Evolutionary conservation across 768 basidiomycete genomes (phyloP), one percentile per base, ranked within the genome.

Genomic region (Rhodocollybia butyracea): DNA sequence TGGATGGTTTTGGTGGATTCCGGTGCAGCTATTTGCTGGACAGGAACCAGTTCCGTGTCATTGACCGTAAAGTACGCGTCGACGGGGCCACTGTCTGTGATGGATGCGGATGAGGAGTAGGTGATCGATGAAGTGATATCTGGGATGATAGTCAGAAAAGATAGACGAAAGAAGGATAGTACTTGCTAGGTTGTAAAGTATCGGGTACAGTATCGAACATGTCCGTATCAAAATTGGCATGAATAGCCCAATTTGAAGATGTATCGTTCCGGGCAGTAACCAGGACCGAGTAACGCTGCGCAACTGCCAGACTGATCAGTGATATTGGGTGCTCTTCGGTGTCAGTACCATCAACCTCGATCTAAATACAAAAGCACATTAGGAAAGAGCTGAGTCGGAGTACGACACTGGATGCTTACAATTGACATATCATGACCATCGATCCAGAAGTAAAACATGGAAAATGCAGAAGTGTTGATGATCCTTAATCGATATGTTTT

Each of bases 251-350:
- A 75, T 99, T 97, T 21, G 81, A 74, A 2, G 80, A 73, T 0
- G 87, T 89, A 59, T 94, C 90, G 69, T 95, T 95, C 46, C 88
- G 83, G 10, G 96, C 95, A 11, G 87, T 88, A 51, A 99, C 91
- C 30, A 98, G 84, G 38, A 99, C 76, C 0, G 94, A 95, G 70
- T 96, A 97, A 19, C 96, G 85, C 69, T 98, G 96, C 0, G 94
- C 94, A 29, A 89, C 93, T 13, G 91, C 78, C 55, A 98, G 55
- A 40, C 83, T 79, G 47, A 98, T 63, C 34, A 88, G 68, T 65
- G 91, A 88, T 59, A 86, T 85, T 0, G 85, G 79, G 38, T 73
- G 88, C 58, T 86, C 85, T 64, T 89, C 79, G 2, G 86, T 78
- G 72, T 98, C 96, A 1, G 83, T 89, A 2, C 90, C 90, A 61